Base-by-base conservation (phyloP, 1,284 basidiomycete genomes). In the Cryptococcus amylolentus region DNA sequence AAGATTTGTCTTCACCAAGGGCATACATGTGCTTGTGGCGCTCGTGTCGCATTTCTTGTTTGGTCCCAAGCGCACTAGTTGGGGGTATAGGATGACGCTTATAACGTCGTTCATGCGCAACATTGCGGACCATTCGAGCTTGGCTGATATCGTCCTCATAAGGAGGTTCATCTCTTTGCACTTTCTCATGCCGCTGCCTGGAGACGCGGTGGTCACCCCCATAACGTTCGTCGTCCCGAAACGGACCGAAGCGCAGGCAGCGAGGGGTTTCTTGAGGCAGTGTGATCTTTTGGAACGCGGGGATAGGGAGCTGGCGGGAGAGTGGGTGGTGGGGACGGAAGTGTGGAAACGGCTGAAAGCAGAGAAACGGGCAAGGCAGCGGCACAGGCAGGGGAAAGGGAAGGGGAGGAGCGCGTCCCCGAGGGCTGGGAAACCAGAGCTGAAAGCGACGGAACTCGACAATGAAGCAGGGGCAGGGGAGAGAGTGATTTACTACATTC, bases 261-360 rank as follows among this genome's bases (percentile, higher is more conserved):
- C 66, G 10, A 55, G 66, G 35, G 74, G 75, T 0, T 76, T 76
- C 55, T 51, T 76, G 42, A 47, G 85, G 8, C 81, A 87, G 13
- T 84, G 84, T 54, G 94, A 98, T 70, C 82, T 81, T 1, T 71
- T 78, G 9, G 94, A 98, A 73, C 82, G 83, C 37, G 94, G 92
- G 42, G 78, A 74, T 16, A 83, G 95, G 6, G 88, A 94, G 70
- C 81, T 98, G 45, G 87, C 86, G 1, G 95, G 91, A 5, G 96
- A 98, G 80, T 98, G 95, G 95, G 88, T 98, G 18, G 88, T 98
- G 14, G 91, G 91, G 48, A 89, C 89, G 73, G 85, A 85, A 63
- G 85, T 94, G 0, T 98, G 94, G 93, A 86, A 86, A 63, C 81
- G 86, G 20, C 80, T 97, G 61, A 93, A 97, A 72, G 78, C 83